phyloP scores from a whole-genome alignment of 2,329 filamentous ascomycete species.

The Ceratocystiopsis sp. region DNA sequence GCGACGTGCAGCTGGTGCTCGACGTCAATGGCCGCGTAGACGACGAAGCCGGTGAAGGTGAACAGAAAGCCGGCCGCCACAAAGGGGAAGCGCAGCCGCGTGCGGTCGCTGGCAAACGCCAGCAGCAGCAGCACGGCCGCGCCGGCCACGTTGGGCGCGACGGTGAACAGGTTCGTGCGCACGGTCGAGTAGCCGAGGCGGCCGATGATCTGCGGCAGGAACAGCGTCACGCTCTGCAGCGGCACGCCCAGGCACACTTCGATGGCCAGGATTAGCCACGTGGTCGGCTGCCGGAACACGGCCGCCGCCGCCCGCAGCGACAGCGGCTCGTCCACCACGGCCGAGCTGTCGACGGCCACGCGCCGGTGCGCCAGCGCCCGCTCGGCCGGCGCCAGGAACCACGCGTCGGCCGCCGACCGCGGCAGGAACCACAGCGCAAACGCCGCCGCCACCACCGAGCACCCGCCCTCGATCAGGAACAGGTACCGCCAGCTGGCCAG shows the following conservation, averaged over 20 bases:
- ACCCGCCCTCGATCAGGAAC: slow-evolving; percentile 35
- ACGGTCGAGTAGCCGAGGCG: slow-evolving; percentile 18
- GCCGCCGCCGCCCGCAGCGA: slow-evolving; percentile 30
- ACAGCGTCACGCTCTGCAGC: slow-evolving; percentile 29
- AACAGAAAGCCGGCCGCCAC: slow-evolving; percentile 57
- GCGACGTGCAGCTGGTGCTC: slow-evolving; percentile 43
- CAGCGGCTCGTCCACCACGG: slow-evolving; percentile 37
- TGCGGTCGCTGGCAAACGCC: slow-evolving; percentile 51
- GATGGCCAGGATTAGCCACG: slow-evolving; percentile 32
- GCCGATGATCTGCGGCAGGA: slow-evolving; percentile 10
- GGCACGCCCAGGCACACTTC: slow-evolving; percentile 44
- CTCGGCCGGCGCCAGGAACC: slow-evolving; percentile 48
- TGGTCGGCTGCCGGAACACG: slow-evolving; percentile 32
- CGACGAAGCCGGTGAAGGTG: slow-evolving; percentile 62
- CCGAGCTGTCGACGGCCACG: slow-evolving; percentile 60
- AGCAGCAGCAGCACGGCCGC: slow-evolving; percentile 56
- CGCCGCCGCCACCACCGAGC: slow-evolving; percentile 42
- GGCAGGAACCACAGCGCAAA: slow-evolving; percentile 58
- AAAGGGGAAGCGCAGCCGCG: slow-evolving; percentile 54
- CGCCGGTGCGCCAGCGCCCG: slow-evolving; percentile 52
- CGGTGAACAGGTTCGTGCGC: slow-evolving; percentile 63
- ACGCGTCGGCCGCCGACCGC: slow-evolving; percentile 36
- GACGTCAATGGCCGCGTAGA: slow-evolving; percentile 51
- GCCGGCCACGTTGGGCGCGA: slow-evolving; percentile 62
- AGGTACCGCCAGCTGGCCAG: slow-evolving; percentile 30